phyloP scores from a whole-genome alignment of 495 filamentous ascomycete genomes.

The Mycothermus thermophilus region DNA sequence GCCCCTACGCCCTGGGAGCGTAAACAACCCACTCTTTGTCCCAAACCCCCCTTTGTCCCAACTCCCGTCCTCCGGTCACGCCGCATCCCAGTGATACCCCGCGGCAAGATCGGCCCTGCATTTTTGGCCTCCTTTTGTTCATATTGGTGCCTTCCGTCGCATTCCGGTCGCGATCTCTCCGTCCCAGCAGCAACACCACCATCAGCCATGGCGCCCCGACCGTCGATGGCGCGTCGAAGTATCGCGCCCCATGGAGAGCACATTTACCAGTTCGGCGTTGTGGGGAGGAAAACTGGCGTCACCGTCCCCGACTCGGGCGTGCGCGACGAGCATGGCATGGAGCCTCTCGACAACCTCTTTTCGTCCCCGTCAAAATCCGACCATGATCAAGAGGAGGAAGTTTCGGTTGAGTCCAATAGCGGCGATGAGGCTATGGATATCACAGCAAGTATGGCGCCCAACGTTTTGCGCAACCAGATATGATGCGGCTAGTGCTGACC shows the following conservation, averaged over 20 bases:
- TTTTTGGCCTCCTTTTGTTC: too few species aligned
- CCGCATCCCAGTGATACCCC: too few species aligned
- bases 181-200: too few species aligned
- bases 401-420: slow-evolving; percentile 13
- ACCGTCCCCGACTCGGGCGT: slow-evolving; percentile 63
- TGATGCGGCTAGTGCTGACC: background rate
- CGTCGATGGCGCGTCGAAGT: slow-evolving; percentile 24
- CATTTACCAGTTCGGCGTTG: slow-evolving; percentile 35
- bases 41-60: too few species aligned
- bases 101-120: too few species aligned
- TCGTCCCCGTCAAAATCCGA: slow-evolving; percentile 53
- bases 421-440: slow-evolving; percentile 31
- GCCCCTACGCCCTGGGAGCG: too few species aligned
- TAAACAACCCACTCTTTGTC: too few species aligned
- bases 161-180: too few species aligned
- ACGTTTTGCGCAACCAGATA: background rate
- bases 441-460: slow-evolving; percentile 22
- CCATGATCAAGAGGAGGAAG: slow-evolving; percentile 6
- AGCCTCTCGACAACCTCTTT: slow-evolving; percentile 71
- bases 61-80: too few species aligned
- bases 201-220: slow-evolving; percentile 22
- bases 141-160: too few species aligned
- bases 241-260: slow-evolving; percentile 25
- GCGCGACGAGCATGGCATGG: slow-evolving; percentile 85
- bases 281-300: slow-evolving; percentile 63